These are phyloP conservation scores for Amanita fuliginea DNA, from an alignment of 768 basidiomycete genomes.

Conservation along the genomic window DNA sequence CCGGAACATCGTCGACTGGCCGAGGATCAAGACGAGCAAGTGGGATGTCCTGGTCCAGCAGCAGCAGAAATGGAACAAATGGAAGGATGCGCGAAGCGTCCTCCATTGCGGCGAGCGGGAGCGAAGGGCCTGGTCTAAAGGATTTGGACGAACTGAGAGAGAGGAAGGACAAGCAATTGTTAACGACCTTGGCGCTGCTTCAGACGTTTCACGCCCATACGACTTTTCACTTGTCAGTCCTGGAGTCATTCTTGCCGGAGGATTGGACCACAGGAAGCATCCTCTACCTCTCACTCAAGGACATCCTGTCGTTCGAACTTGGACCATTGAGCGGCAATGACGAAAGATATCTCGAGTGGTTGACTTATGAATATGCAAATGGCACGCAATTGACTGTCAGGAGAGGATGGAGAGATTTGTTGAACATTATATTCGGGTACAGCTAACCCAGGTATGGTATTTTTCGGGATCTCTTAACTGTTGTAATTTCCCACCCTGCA, in stretches of 20 bases:
- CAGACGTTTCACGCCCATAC: constrained; percentile 62
- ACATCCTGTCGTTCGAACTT: constrained; percentile 59
- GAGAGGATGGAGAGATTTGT: constrained; percentile 40
- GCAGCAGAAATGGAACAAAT: constrained; percentile 17
- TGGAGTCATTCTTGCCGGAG: constrained; percentile 23
- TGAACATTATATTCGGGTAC: constrained; percentile 36
- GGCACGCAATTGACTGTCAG: constrained; percentile 29
- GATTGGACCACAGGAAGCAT: constrained; percentile 14
- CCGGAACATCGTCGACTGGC: constrained; percentile 18
- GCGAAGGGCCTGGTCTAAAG: constrained; percentile 9
- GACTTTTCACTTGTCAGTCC: constrained; percentile 42
- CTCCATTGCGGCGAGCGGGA: constrained; percentile 13
- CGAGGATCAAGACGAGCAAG: constrained; percentile 33
- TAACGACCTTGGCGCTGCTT: constrained; percentile 46
- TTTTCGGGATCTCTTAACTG: background rate
- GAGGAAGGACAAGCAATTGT: constrained; percentile 23
- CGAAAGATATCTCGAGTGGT: constrained; percentile 69
- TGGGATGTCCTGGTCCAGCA: constrained; percentile 40
- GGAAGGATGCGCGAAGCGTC: constrained; percentile 24
- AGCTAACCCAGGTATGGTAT: constrained; percentile 8
- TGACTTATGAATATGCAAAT: constrained; percentile 53
- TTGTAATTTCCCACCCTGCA: background rate
- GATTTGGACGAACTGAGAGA: constrained; percentile 14
- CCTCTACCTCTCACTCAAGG: constrained; percentile 44
- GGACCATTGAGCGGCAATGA: constrained; percentile 65